Evolutionary conservation across 352 stramenopile genomes (phyloP).

Genomic region (Pythium periplocum): DNA sequence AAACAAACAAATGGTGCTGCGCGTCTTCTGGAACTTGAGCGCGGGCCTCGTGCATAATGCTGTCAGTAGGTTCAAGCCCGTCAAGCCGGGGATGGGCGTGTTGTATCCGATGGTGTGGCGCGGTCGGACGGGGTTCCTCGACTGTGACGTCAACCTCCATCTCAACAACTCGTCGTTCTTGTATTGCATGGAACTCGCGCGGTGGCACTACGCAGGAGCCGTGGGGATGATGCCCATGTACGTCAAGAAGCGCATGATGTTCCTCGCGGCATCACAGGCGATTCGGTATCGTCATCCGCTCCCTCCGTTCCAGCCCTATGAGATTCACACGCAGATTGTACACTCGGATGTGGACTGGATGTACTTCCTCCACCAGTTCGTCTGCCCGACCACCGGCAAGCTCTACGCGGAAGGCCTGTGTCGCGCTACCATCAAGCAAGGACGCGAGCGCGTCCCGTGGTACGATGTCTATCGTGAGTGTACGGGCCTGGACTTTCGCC

Average conservation of each 20-base stretch:
- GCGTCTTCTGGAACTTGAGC: constrained; percentile 57
- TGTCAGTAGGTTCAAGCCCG: constrained; percentile 29
- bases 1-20: constrained; percentile 42
- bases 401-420: constrained; percentile 22
- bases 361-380: constrained; percentile 27
- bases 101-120: constrained; percentile 56
- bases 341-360: constrained; percentile 25
- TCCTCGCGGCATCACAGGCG: constrained; percentile 44
- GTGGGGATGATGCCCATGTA: constrained; percentile 41
- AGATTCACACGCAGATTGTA: constrained; percentile 23
- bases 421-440: constrained; percentile 19
- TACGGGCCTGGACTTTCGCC: constrained; percentile 11
- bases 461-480: constrained; percentile 14
- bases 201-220: constrained; percentile 56
- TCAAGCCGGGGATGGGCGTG: constrained; percentile 39
- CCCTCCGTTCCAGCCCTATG: constrained; percentile 17
- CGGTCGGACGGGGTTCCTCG: constrained; percentile 47
- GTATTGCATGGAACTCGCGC: constrained; percentile 77
- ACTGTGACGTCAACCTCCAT: constrained; percentile 80
- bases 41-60: constrained; percentile 40
- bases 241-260: constrained; percentile 50
- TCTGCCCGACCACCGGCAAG: constrained; percentile 20
- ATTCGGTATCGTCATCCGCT: constrained; percentile 22
- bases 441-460: constrained; percentile 11
- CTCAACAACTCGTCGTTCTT: constrained; percentile 79